Conservation (phyloP, 768 basidiomycete species). For the Terana coerulea region DNA sequence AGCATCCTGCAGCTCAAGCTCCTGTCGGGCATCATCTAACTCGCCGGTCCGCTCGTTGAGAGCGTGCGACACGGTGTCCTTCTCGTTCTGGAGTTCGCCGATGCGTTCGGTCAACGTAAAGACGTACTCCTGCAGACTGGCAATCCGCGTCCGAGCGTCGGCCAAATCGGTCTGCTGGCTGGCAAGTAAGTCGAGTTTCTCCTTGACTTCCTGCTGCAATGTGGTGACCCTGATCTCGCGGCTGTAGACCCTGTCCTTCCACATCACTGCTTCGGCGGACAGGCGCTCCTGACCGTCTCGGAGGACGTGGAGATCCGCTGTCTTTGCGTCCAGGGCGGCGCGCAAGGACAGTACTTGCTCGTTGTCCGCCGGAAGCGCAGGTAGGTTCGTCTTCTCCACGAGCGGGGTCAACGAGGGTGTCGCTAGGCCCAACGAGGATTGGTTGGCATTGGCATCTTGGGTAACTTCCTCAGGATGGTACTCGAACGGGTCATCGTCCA, state of each 20-base stretch:
- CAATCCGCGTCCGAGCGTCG: not conserved
- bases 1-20: not conserved
- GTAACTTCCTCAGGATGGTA: not conserved
- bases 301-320: not conserved
- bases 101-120: not conserved
- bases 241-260: not conserved
- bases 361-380: not conserved
- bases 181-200: not conserved
- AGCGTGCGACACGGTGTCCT: too few relatives aligned
- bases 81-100: too few relatives aligned
- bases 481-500: conserved; percentile 18
- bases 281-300: not conserved
- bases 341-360: too few relatives aligned
- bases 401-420: conserved; percentile 8
- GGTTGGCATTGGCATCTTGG: not conserved
- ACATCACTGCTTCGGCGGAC: not conserved
- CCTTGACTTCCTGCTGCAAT: conserved; percentile 3
- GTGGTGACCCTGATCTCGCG: not conserved
- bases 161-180: not conserved
- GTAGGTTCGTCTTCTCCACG: not conserved
- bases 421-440: conserved; percentile 1
- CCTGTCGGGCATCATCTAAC: not conserved
- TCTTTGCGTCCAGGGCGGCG: not conserved
- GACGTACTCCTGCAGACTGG: not conserved
- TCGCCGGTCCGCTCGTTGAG: not conserved